Evolutionary conservation across 805 yeast species (phyloP), one percentile per base, ranked within the genome.

Genomic region (Maudiozyma barnettii): DNA sequence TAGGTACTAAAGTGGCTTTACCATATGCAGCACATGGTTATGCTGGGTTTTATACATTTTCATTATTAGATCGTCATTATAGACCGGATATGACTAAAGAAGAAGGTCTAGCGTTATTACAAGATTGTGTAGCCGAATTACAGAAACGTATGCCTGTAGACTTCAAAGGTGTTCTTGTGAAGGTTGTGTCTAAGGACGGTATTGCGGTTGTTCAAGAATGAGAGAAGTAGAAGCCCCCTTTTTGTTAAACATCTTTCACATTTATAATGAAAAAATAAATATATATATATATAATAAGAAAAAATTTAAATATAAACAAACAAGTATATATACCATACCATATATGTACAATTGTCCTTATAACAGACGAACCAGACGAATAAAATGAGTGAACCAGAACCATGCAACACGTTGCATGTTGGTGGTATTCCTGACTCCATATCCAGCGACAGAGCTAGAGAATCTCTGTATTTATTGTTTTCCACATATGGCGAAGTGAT

Each of bases 1-100:
- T 93, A 54, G 99, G 99, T 7, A 86, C 99, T 2, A 79, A 82
- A 54, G 95, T 82, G 14, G 87, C 82, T 51, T 73, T 93, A 49
- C 98, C 99, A 14, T 93, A 93, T 63, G 96, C 95, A 16, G 98
- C 98, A 1, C 99, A 93, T 65, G 99, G 99, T 12, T 93, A 93
- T 62, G 95, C 98, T n/a, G 95, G 95, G 1, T 93, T 91, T 68
- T 93, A 93, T 66, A 81, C 95, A 30, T 76, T 88, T 66, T 85
- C 98, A 1, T 71, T 91, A 53, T 74, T 93, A 55, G 99, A 93
- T 70, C 89, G 83, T 56, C 96, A 89, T 68, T 89, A 90, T 69
- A 77, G 82, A 63, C 74, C 80, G 39, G 90, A 81, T 56, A 77
- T 90, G 81, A 70, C 77, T 6, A 66, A 77, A 38, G 87, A 81